Conservation (phyloP, 306 rosid species). For the Abrus pulchellus region DNA sequence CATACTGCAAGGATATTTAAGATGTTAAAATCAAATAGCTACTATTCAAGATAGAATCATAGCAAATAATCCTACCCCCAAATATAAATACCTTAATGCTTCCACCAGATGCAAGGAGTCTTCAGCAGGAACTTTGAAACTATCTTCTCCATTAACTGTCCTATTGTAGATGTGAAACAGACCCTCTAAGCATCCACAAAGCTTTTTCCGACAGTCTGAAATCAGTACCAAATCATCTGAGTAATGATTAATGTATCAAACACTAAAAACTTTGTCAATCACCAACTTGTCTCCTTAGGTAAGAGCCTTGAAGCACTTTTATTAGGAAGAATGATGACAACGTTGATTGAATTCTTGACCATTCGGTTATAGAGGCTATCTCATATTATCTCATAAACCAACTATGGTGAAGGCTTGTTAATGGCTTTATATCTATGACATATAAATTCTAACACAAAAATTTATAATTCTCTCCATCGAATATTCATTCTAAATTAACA, state of each 20-base stretch:
- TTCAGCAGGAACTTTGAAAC: constrained; percentile 90
- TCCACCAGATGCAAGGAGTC: constrained; percentile 96
- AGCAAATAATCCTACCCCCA: constrained; percentile 35
- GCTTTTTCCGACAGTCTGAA: constrained; percentile 96
- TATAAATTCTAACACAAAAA: not conserved
- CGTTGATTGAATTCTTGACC: not conserved
- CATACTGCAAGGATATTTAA: constrained; percentile 63
- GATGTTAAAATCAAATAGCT: constrained; percentile 47
- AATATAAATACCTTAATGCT: constrained; percentile 78
- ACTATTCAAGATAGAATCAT: constrained; percentile 35
- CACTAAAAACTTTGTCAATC: not conserved
- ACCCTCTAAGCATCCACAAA: constrained; percentile 93
- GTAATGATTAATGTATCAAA: constrained; percentile 13
- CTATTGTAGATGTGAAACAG: constrained; percentile 87
- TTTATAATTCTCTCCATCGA: constrained; percentile 3
- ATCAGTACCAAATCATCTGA: constrained; percentile 41
- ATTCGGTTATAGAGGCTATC: constrained; percentile 3
- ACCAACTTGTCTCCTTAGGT: not conserved
- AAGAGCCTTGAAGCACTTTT: constrained; percentile 7
- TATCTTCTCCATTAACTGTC: constrained; percentile 90
- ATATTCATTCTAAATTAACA: constrained; percentile 1
- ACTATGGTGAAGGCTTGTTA: not conserved
- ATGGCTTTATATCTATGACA: constrained; percentile 1
- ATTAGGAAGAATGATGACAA: not conserved
- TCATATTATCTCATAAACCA: constrained; percentile 23